These are phyloP conservation scores for Silene uniflora DNA, from an alignment of 148 eudicot genomes.

Conservation along the genomic window DNA sequence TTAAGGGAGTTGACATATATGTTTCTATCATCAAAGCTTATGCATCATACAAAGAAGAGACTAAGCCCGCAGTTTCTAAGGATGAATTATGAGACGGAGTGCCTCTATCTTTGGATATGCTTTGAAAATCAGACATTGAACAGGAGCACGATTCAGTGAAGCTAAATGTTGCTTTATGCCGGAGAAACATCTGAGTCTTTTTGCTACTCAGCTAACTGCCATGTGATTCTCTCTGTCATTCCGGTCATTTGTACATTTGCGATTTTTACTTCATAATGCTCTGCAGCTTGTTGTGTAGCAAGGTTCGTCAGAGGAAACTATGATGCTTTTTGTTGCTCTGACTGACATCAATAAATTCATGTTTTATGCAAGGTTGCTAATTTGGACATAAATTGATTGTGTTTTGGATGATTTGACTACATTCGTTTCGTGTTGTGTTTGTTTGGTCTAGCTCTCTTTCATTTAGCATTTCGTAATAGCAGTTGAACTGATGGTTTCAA, in stretches of 20 bases:
- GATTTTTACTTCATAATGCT: not conserved
- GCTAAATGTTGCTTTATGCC: not conserved
- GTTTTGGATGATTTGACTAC: not conserved
- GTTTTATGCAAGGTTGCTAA: slow-evolving; percentile 1
- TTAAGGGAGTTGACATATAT: slow-evolving; percentile 20
- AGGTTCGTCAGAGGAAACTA: not conserved
- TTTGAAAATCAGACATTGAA: not conserved
- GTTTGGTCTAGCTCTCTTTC: no score
- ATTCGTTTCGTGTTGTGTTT: no score
- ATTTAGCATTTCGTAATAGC: no score
- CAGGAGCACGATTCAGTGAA: not conserved
- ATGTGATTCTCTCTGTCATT: not conserved
- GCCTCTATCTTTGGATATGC: not conserved
- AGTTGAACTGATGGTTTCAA: no score
- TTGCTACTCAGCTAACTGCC: not conserved
- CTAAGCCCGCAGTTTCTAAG: slow-evolving; percentile 14
- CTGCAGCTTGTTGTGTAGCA: not conserved
- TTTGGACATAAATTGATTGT: not conserved
- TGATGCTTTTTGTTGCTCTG: not conserved
- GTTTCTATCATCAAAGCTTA: slow-evolving; percentile 21
- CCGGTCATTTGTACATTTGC: not conserved
- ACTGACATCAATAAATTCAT: not conserved
- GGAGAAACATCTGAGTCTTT: not conserved
- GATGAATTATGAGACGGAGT: slow-evolving; percentile 5
- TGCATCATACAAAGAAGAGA: slow-evolving; percentile 9